Evolutionary conservation across 2,329 filamentous ascomycete species (phyloP).

Genomic region (Nigrospora sphaerica): DNA sequence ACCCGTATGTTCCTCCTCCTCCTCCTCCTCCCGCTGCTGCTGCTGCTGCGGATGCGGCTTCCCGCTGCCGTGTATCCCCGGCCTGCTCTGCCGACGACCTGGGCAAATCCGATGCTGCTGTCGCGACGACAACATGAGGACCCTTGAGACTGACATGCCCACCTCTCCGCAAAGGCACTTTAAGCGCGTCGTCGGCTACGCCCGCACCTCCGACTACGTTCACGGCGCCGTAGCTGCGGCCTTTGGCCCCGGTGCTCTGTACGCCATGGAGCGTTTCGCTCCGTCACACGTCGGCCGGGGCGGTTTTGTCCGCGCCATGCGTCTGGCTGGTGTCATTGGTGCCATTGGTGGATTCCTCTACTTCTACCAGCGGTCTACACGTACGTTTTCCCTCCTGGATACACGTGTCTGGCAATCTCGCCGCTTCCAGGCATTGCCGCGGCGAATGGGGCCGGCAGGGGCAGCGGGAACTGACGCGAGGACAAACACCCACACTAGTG

Average conservation of each 20-base stretch:
- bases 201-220: constrained; percentile 75
- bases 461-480: not conserved
- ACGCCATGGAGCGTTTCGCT: constrained; percentile 73
- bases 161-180: constrained; percentile 59
- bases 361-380: constrained; percentile 75
- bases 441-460: not conserved
- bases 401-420: not conserved
- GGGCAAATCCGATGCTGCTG: constrained; percentile 15
- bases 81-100: not conserved
- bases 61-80: not conserved
- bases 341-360: constrained; percentile 72
- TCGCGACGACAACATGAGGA: too few species aligned
- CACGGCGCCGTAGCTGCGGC: constrained; percentile 61
- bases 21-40: too few species aligned
- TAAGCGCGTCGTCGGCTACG: constrained; percentile 82
- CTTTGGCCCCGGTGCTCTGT: constrained; percentile 67
- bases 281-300: constrained; percentile 80
- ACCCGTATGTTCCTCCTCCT: constrained; percentile 63
- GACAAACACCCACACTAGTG: constrained; percentile 41
- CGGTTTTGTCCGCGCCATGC: constrained; percentile 77
- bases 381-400: constrained; percentile 51
- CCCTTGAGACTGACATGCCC: too few species aligned
- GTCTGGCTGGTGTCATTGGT: constrained; percentile 67
- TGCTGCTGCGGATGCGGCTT: too few species aligned
- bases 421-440: not conserved